These are phyloP conservation scores for Hymenoscyphus infarciens DNA, from an alignment of 2,329 filamentous ascomycete genomes.

Conservation along the genomic window DNA sequence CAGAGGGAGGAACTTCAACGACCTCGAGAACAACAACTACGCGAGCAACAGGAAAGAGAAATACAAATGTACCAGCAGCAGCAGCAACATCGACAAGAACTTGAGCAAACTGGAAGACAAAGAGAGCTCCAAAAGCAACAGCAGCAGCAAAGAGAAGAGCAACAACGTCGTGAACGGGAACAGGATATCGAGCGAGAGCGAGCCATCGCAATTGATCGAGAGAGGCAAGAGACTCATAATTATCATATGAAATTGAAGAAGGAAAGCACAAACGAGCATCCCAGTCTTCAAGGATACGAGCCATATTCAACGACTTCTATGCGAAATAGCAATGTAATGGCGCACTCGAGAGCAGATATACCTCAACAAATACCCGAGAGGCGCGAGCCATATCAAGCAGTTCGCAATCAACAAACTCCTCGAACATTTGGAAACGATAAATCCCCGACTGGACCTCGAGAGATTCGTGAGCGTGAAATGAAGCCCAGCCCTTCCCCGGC, in stretches of 20 bases:
- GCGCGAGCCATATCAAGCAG: constrained; percentile 27
- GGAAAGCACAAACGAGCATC: constrained; percentile 25
- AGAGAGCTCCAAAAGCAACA: constrained; percentile 14
- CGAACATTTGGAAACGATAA: constrained; percentile 30
- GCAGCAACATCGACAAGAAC: constrained; percentile 15
- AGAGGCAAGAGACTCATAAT: constrained; percentile 5
- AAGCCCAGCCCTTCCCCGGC: constrained; percentile 29
- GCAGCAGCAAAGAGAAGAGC: constrained; percentile 17
- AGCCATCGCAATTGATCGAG: neutral
- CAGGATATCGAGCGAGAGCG: neutral
- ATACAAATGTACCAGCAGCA: constrained; percentile 17
- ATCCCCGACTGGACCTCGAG: constrained; percentile 12
- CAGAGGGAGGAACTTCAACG: constrained; percentile 12
- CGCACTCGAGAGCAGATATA: constrained; percentile 28
- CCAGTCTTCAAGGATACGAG: constrained; percentile 37
- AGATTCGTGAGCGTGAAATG: constrained; percentile 18
- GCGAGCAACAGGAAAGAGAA: constrained; percentile 16
- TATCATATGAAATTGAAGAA: constrained; percentile 35
- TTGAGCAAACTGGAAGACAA: constrained; percentile 7
- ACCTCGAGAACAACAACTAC: constrained; percentile 12
- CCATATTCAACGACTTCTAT: constrained; percentile 27
- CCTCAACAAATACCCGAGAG: constrained; percentile 22
- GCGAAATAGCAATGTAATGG: constrained; percentile 20
- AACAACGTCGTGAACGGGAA: constrained; percentile 19
- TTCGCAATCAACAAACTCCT: constrained; percentile 25